Base-by-base conservation (phyloP, 306 rosid genomes). In the Pyrus bretschneideri region DNA sequence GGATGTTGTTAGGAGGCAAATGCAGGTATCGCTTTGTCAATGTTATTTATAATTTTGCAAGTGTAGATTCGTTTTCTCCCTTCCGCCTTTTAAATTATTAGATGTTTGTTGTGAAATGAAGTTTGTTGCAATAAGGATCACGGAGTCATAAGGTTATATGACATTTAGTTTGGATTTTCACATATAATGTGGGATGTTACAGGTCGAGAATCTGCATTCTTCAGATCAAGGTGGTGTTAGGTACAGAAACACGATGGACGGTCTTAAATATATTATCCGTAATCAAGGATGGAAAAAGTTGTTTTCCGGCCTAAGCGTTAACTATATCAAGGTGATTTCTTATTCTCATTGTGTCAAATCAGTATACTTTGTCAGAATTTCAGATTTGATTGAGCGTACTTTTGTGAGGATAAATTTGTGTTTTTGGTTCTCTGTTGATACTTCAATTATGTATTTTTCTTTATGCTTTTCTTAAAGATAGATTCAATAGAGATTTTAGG, bases 1-100 rank as follows among this genome's bases (percentile, higher is more conserved):
- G 79, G 99, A 95, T 78, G 99, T 95, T 73, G 97, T 95, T 42
- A 89, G 96, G 89, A 88, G 99, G 84, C 99, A 95, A 75, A 92
- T 95, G 99, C 99, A 94, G 98, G 98, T 92, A 86, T 45, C 68
- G 13, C 45, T 23, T 17, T 70, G 9, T 70, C 44, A 58, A 19
- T 69, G 55, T 44, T 38, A 58, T 69, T 25, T 69, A 29, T 33
- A 11, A 38, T 73, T 23, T 13, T 25, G 18, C 27, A 25, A 66
- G 71, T 21, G n/a, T 30, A 58, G 46, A 65, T 12, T 29, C 9
- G 55, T 10, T 38, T 18, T 31, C 29, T 55, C 17, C 54, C 46
- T 45, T 9, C 59, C 11, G 17, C 40, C 17, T 52, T 21, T 60
- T 55, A 29, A 64, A 19, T 2, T 33, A 23, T 27, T 9, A 21